Evolutionary conservation across 148 eudicot species (phyloP), one percentile per base, ranked within the genome.

Genomic region (Chenopodium formosanum): DNA sequence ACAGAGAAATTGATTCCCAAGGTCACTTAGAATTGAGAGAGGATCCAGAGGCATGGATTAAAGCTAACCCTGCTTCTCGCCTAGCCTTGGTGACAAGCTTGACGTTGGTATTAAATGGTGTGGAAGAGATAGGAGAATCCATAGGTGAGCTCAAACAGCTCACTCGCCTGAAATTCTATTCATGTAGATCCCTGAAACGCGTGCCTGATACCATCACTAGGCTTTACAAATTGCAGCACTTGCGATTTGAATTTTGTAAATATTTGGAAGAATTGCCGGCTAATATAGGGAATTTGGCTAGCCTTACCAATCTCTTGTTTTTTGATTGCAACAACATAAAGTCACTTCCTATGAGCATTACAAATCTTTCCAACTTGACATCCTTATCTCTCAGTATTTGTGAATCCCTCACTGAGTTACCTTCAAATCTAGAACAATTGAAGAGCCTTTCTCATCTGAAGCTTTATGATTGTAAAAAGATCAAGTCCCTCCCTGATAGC

Each of bases 231-330:
- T 67, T 67, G 70, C 1, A 63, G 11, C 37, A 27, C 31, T 67
- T 67, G 70, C 7, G 2, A 1, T 13, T 67, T 12, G n/a, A 0
- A 2, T 27, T 12, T 4, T 29, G 4, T 68, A 7, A 12, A 2
- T 1, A n/a, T 7, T 23, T 8, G 52, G 52, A 48, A 48, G 11
- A 48, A 48, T 48, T 48, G 12, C 52, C 1, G 1, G 11, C 52
- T 0, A 48, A 9, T 48, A 1, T 48, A 1, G 12, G 12, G 0
- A 1, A 48, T 1, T 48, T 48, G 12, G 12, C 0, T 1, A 48
- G 10, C 40, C 40, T 25, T 68, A 29, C 71, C 71, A 1, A 31
- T 67, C 37, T 31, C 37, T n/a, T n/a, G n/a, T n/a, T n/a, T n/a
- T n/a, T n/a, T n/a, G 0, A 29, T 12, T 67, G 71, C 16, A 2